Conservation (phyloP, 176 grass and related monocot genomes). For the Avena eriantha region DNA sequence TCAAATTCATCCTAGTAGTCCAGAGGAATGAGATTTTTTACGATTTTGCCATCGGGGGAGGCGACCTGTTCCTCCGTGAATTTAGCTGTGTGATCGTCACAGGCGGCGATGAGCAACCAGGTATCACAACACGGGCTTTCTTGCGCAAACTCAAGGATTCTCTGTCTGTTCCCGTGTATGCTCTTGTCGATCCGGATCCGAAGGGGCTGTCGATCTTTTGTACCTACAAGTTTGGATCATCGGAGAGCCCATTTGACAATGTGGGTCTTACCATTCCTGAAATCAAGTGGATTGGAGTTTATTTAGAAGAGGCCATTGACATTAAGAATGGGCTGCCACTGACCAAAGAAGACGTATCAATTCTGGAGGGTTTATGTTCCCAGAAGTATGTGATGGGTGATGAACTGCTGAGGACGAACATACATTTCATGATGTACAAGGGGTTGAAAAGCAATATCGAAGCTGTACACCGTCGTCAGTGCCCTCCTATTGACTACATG, state of each 20-base stretch:
- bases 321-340: neutral
- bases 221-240: too few relatives aligned
- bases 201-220: too few relatives aligned
- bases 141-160: too few relatives aligned
- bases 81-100: too few relatives aligned
- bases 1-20: too few relatives aligned
- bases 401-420: slow-evolving; percentile 15
- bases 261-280: neutral
- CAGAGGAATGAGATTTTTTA: too few relatives aligned
- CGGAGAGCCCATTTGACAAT: neutral
- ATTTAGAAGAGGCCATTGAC: neutral
- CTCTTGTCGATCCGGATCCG: too few relatives aligned
- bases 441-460: slow-evolving; percentile 2
- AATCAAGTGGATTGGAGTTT: neutral
- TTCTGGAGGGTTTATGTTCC: neutral
- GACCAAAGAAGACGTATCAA: neutral
- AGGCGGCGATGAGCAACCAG: too few relatives aligned
- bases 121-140: too few relatives aligned
- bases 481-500: neutral
- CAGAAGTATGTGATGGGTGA: neutral
- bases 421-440: slow-evolving; percentile 6
- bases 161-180: too few relatives aligned
- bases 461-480: neutral
- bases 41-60: too few relatives aligned
- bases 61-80: too few relatives aligned